A percentile compares a stretch with the other conserved stretches of the same genome.
Conservation (phyloP, 345 rosid genomes). For the Populus simonii region DNA sequence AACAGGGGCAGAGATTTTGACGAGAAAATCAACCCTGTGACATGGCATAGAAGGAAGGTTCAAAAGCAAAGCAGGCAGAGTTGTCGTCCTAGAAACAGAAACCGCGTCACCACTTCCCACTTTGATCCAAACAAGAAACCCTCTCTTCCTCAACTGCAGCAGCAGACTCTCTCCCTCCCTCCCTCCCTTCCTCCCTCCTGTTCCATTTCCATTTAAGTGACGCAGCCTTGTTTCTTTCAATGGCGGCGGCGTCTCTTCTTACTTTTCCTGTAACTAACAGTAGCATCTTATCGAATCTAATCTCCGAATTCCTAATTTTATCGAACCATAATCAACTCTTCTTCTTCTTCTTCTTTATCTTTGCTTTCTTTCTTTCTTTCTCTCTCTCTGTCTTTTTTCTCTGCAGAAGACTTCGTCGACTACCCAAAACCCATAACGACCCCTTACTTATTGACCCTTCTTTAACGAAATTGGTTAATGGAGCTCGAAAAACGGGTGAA, state of each 20-base stretch:
- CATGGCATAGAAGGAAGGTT: too few relatives aligned
- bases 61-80: too few relatives aligned
- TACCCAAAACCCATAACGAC: constrained; percentile 21
- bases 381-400: constrained; percentile 43
- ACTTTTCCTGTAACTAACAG: too few relatives aligned
- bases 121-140: too few relatives aligned
- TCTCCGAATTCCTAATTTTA: neutral
- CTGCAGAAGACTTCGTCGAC: constrained; percentile 19
- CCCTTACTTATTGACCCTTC: constrained; percentile 22
- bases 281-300: neutral
- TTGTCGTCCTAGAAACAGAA: too few relatives aligned
- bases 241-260: constrained; percentile 36
- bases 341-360: constrained; percentile 29
- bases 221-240: constrained; percentile 16
- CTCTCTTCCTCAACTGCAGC: too few relatives aligned
- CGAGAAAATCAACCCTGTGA: too few relatives aligned
- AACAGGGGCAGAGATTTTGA: too few relatives aligned
- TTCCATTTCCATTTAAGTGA: too few relatives aligned
- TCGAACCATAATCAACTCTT: constrained; percentile 2
- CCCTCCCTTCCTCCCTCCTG: too few relatives aligned
- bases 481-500: constrained; percentile 21
- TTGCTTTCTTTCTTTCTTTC: constrained; percentile 41
- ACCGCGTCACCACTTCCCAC: too few relatives aligned
- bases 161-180: too few relatives aligned
- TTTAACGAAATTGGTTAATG: constrained; percentile 27